phyloP scores from a whole-genome alignment of 371 early-diverging fungal genomes.

The Smittium mucronatum region DNA sequence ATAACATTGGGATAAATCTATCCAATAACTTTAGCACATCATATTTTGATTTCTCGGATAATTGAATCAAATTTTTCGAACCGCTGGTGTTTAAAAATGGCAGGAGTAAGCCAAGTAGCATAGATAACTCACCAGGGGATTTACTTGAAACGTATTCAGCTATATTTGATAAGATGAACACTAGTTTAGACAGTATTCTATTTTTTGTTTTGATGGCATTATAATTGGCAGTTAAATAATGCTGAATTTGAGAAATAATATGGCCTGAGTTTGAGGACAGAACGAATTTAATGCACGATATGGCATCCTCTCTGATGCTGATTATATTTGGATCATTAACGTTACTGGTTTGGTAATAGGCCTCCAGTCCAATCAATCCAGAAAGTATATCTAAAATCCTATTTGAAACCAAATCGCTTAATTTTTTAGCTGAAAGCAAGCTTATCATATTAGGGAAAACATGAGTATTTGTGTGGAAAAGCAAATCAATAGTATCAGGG shows the following conservation, averaged over 20 bases:
- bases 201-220: not conserved
- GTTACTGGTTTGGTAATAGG: not conserved
- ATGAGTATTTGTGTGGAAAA: not conserved
- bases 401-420: not conserved
- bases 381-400: not conserved
- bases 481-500: not conserved
- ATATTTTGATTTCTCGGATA: slow-evolving; percentile 69
- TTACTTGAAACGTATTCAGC: slow-evolving; percentile 57
- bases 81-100: slow-evolving; percentile 44
- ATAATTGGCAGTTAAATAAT: not conserved
- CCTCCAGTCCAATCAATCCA: not conserved
- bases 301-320: not conserved
- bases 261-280: not conserved
- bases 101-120: slow-evolving; percentile 61
- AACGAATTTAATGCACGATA: not conserved
- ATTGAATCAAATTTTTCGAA: slow-evolving; percentile 10
- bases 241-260: not conserved
- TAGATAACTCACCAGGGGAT: slow-evolving; percentile 40
- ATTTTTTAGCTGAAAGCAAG: not conserved
- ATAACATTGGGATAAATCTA: slow-evolving; percentile 8
- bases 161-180: slow-evolving; percentile 62
- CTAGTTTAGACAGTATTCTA: slow-evolving; percentile 38
- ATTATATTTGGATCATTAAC: not conserved
- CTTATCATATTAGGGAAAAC: not conserved
- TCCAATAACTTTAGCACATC: slow-evolving; percentile 46